A percentile compares a stretch with the other conserved stretches of the same genome.
Evolutionary conservation across 2,329 filamentous ascomycete species (phyloP).

Genomic region (Capronia americana): DNA sequence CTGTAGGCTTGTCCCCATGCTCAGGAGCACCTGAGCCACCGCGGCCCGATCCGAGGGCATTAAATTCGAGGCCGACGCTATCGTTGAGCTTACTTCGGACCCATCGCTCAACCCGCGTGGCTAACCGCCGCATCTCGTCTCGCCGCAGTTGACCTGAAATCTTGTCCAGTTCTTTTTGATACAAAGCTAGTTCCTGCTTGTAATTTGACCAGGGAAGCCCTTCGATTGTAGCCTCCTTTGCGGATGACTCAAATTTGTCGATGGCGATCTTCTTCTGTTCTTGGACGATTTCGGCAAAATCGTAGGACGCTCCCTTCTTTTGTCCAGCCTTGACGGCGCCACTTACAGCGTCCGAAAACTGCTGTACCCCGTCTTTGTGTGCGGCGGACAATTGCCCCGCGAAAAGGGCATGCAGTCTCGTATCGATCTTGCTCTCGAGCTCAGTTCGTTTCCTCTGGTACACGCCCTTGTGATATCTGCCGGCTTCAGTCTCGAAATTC

Average conservation of each 20-base stretch:
- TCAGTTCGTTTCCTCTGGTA: slow-evolving; percentile 85
- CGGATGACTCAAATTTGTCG: slow-evolving; percentile 76
- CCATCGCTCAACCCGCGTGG: slow-evolving; percentile 90
- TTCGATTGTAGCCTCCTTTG: slow-evolving; percentile 74
- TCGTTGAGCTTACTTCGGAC: slow-evolving; percentile 87
- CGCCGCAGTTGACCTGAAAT: slow-evolving; percentile 84
- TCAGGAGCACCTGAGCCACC: slow-evolving; percentile 82
- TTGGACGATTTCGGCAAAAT: slow-evolving; percentile 92
- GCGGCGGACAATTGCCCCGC: slow-evolving; percentile 85
- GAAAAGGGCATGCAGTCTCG: slow-evolving; percentile 85
- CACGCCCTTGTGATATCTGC: slow-evolving; percentile 95
- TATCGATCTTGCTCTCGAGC: slow-evolving; percentile 83
- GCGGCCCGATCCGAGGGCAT: slow-evolving; percentile 88
- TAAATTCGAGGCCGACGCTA: slow-evolving; percentile 90
- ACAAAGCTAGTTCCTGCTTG: slow-evolving; percentile 76
- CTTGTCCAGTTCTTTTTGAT: slow-evolving; percentile 88
- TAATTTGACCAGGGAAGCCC: slow-evolving; percentile 89
- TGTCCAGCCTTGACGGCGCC: slow-evolving; percentile 87
- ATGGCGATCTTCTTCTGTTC: slow-evolving; percentile 79
- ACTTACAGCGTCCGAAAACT: slow-evolving; percentile 88
- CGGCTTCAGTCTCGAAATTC: slow-evolving; percentile 88
- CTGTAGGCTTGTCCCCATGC: slow-evolving; percentile 73
- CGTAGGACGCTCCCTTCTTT: slow-evolving; percentile 87
- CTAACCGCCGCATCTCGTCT: slow-evolving; percentile 93
- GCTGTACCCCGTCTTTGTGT: slow-evolving; percentile 83